Conservation (phyloP, 2,329 filamentous ascomycete genomes). For the Xylogone sp. region DNA sequence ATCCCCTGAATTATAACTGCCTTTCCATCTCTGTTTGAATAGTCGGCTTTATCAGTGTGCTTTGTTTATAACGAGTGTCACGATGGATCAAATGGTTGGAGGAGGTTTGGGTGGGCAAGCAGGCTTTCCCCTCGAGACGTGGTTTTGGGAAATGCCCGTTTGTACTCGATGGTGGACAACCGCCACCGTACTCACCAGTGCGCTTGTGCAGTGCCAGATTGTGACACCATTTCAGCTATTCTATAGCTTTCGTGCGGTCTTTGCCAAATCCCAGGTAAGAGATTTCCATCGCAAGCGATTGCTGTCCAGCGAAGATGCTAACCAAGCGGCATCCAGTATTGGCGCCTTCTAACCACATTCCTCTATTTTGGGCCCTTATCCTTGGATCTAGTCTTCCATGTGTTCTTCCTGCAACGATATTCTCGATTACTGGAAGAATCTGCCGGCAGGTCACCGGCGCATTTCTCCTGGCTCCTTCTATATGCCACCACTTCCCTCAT, state of each 20-base stretch:
- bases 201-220: constrained; percentile 89
- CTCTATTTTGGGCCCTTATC: constrained; percentile 95
- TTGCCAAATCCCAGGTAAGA: constrained; percentile 82
- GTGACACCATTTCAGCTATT: constrained; percentile 93
- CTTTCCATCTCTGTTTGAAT: too few relatives aligned
- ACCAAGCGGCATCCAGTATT: constrained; percentile 60
- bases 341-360: constrained; percentile 94
- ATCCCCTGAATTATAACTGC: too few relatives aligned
- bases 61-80: not conserved
- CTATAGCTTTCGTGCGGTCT: constrained; percentile 91
- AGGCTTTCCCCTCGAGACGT: constrained; percentile 82
- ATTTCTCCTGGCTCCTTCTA: constrained; percentile 91
- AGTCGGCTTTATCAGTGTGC: not conserved
- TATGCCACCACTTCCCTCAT: constrained; percentile 81
- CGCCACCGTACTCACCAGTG: constrained; percentile 81
- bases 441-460: constrained; percentile 83
- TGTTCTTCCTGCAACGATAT: constrained; percentile 97
- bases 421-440: constrained; percentile 92
- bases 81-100: constrained; percentile 32
- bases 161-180: constrained; percentile 97
- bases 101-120: constrained; percentile 45
- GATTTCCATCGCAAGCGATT: not conserved
- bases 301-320: not conserved
- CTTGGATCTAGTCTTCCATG: constrained; percentile 92
- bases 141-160: constrained; percentile 98